Evolutionary conservation across 179 eudicot species (phyloP), one percentile per base, ranked within the genome.

Genomic region (Heliamphora pulchella): DNA sequence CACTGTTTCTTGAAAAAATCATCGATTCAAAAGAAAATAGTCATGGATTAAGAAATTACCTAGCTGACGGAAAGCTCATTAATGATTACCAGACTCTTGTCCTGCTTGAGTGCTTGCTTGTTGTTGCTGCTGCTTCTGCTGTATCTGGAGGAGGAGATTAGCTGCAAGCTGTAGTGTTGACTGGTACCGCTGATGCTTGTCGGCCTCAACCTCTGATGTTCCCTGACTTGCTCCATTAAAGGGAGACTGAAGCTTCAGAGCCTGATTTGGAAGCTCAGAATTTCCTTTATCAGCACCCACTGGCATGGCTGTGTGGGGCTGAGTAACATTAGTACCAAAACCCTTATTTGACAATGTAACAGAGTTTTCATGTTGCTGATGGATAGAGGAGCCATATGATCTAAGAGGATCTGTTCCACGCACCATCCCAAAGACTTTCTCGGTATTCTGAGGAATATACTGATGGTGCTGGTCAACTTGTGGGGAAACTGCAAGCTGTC

Each of bases 91-190:
- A 48, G 53, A 48, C 53, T 7, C 53, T 48, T 48, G 53, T 7
- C 53, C 53, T 3, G 53, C 53, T 48, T 48, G 53, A 48, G 53
- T 7, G 7, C 53, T 48, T 48, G 53, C 7, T 48, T 48, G 53
- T 48, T 48, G 7, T 44, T 85, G 87, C 77, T 84, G 87, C 61
- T 85, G 91, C 79, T 86, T 89, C 86, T 90, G 97, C 77, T 95
- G 93, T 84, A 96, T 86, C 88, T 92, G 91, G 20, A 83, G 80
- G 18, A 96, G 94, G 79, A 94, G 98, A 81, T 85, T 87, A 64
- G 97, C 97, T 55, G 99, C 99, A 87, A 96, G 90, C 57, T 94
- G 89, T 31, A 96, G 83, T 44, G 98, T 92, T 80, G 98, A 86
- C 74, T 89, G 92, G 84, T 96, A 96, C 4, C 97, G 90, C 81